A percentile compares a stretch with the other conserved stretches of the same genome.
Evolutionary conservation across 2,329 filamentous ascomycete genomes (phyloP).

Genomic region (Helotiales sp.): DNA sequence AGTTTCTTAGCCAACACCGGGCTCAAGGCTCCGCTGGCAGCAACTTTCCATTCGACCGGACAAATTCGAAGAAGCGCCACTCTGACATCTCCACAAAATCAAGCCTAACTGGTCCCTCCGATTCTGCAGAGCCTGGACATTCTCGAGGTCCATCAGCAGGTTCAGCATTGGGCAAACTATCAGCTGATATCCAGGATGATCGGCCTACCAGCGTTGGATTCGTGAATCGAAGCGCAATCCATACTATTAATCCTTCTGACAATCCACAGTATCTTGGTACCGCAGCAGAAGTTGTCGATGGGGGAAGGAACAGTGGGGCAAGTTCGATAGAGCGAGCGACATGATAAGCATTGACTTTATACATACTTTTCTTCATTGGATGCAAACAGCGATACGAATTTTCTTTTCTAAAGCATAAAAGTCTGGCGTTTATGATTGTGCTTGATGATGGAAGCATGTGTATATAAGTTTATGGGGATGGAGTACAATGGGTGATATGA

Average conservation of each 20-base stretch:
- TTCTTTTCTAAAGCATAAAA: not conserved
- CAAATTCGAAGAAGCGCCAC: conserved; percentile 51
- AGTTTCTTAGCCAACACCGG: conserved; percentile 19
- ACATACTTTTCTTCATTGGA: not conserved
- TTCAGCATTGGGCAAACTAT: conserved; percentile 24
- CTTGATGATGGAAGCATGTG: not conserved
- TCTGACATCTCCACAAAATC: conserved; percentile 53
- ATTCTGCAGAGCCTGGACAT: conserved; percentile 48
- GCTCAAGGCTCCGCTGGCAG: conserved; percentile 31
- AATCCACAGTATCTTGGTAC: conserved; percentile 51
- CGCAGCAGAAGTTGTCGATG: conserved; percentile 57
- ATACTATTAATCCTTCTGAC: conserved; percentile 51
- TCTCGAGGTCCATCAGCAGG: conserved; percentile 25
- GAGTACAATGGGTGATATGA: not conserved
- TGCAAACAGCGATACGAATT: not conserved
- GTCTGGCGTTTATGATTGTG: not conserved
- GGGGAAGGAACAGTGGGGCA: conserved; percentile 28
- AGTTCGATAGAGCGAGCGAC: conserved; percentile 27
- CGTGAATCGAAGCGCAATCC: conserved; percentile 59
- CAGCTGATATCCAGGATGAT: conserved; percentile 43
- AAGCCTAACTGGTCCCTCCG: conserved; percentile 49
- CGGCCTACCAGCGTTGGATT: conserved; percentile 55
- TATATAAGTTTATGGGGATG: not conserved
- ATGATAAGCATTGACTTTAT: conserved; percentile 9
- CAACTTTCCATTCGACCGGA: conserved; percentile 58